Percentiles rank a stretch among this genome's conserved stretches.
Conservation (phyloP, 2,329 filamentous ascomycete species). For the Fusarium anguioides region DNA sequence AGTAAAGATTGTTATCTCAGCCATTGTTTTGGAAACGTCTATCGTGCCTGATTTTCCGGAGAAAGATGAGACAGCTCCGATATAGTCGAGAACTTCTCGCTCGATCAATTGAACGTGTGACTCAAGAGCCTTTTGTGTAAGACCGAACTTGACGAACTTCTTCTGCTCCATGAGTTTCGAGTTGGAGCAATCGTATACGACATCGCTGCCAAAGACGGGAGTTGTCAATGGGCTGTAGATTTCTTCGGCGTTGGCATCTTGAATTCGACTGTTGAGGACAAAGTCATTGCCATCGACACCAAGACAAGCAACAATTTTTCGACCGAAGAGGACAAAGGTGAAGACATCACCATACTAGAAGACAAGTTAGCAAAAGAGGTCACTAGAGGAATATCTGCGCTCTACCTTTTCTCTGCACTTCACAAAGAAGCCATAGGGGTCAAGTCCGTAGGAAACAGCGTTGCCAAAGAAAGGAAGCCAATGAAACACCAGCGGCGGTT, state of each 20-base stretch:
- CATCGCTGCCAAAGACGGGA: conserved; percentile 77
- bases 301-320: conserved; percentile 61
- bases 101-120: conserved; percentile 78
- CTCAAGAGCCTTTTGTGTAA: conserved; percentile 72
- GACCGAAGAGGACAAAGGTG: conserved; percentile 64
- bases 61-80: conserved; percentile 67
- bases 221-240: conserved; percentile 63
- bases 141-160: conserved; percentile 80
- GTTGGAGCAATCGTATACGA: conserved; percentile 88
- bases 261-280: conserved; percentile 65
- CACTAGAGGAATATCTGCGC: rapidly evolving
- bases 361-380: not conserved
- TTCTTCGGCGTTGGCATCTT: conserved; percentile 65
- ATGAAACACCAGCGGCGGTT: conserved; percentile 68
- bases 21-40: conserved; percentile 74
- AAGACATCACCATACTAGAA: conserved; percentile 63
- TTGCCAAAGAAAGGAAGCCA: conserved; percentile 74
- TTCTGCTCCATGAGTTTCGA: conserved; percentile 90
- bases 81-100: conserved; percentile 73
- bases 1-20: conserved; percentile 85
- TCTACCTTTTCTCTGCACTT: conserved; percentile 72
- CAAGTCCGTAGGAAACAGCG: conserved; percentile 77
- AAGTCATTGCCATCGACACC: conserved; percentile 66
- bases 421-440: conserved; percentile 76
- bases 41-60: conserved; percentile 69